A percentile compares a stretch with the other conserved stretches of the same genome.
Conservation (phyloP, 169 alveolate species). For the Theileria orientalis region DNA sequence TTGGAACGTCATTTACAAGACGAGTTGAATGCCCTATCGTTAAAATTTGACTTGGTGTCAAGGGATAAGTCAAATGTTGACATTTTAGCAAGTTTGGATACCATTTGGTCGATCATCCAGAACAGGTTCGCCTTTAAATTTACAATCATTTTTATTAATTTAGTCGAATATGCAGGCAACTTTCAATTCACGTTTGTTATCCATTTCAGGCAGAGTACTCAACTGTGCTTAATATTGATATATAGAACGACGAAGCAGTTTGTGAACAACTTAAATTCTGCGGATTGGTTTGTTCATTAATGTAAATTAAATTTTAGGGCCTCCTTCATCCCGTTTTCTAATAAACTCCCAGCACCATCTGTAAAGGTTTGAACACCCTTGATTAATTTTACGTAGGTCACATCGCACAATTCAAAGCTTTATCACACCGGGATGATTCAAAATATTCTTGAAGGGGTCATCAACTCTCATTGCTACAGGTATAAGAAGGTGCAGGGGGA, state of each 20-base stretch:
- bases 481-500: slow-evolving; percentile 58
- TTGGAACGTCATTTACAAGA: slow-evolving; percentile 30
- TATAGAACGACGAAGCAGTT: slow-evolving; percentile 10
- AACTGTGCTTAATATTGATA: not conserved
- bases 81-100: slow-evolving; percentile 11
- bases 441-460: slow-evolving; percentile 44
- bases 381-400: slow-evolving; percentile 9
- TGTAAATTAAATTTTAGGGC: slow-evolving; percentile 11
- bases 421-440: slow-evolving; percentile 58
- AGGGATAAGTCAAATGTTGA: slow-evolving; percentile 44
- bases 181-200: slow-evolving; percentile 56
- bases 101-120: slow-evolving; percentile 40
- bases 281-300: slow-evolving; percentile 35
- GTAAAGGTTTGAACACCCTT: not conserved
- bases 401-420: slow-evolving; percentile 28
- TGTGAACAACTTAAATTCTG: slow-evolving; percentile 29
- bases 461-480: slow-evolving; percentile 46
- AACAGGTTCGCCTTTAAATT: not conserved
- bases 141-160: slow-evolving; percentile 2
- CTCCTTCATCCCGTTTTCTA: slow-evolving; percentile 48
- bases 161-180: slow-evolving; percentile 44
- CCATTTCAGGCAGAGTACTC: slow-evolving; percentile 31
- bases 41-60: slow-evolving; percentile 17
- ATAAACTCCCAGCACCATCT: slow-evolving; percentile 34
- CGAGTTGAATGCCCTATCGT: slow-evolving; percentile 28